phyloP scores from a whole-genome alignment of 1,284 basidiomycete genomes.

The Pyrrhoderma lamaoense region DNA sequence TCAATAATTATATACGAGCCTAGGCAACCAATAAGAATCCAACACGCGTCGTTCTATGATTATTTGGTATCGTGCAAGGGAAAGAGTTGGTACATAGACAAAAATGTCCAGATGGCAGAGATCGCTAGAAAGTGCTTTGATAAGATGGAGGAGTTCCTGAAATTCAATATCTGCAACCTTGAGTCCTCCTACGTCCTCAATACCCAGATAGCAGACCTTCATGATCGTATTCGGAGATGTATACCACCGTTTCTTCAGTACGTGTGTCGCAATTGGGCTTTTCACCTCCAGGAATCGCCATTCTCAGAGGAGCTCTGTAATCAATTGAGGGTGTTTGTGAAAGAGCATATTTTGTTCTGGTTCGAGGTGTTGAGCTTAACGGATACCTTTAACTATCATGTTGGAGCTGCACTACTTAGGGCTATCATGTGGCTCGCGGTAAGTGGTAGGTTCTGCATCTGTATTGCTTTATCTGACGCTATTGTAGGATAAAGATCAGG shows the following conservation, averaged over 20 bases:
- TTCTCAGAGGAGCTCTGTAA: not conserved
- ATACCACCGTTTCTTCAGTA: not conserved
- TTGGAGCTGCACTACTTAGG: not conserved
- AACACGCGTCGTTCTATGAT: slow-evolving; percentile 2
- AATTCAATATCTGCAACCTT: slow-evolving; percentile 9
- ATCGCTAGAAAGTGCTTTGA: not conserved
- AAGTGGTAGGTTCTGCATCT: not conserved
- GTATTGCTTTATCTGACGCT: too few relatives aligned
- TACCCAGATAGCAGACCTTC: not conserved
- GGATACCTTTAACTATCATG: not conserved
- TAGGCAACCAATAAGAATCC: not conserved
- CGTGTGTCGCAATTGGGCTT: slow-evolving; percentile 1
- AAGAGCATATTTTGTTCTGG: slow-evolving; percentile 24
- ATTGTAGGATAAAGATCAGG: not conserved
- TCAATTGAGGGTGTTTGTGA: slow-evolving; percentile 16
- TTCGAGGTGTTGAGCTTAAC: slow-evolving; percentile 25
- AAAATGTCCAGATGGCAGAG: not conserved
- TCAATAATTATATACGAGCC: not conserved
- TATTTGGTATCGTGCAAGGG: not conserved
- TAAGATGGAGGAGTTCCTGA: not conserved
- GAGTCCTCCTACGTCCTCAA: slow-evolving; percentile 1
- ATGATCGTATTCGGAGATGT: not conserved
- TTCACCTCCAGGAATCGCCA: not conserved
- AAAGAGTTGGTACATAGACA: not conserved
- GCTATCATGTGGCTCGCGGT: not conserved